phyloP scores from a whole-genome alignment of 139 green algal species.

The Penium margaritaceum region DNA sequence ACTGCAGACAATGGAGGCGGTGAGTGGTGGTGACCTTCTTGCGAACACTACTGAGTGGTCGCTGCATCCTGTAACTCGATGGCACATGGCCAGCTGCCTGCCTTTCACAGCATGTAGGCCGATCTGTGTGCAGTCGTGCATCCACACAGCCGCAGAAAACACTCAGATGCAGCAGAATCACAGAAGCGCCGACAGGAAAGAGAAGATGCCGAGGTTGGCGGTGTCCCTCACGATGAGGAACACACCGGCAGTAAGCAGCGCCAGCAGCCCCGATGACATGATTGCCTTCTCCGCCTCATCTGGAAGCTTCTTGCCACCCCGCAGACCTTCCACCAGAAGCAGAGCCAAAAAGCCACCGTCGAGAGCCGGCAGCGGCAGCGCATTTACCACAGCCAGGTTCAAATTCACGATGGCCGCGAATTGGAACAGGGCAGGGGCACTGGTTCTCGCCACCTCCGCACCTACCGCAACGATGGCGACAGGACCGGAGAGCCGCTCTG shows the following conservation, averaged over 20 bases:
- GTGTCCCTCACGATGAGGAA: conserved; percentile 77
- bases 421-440: conserved; percentile 66
- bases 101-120: too few relatives aligned
- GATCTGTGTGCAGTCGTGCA: too few relatives aligned
- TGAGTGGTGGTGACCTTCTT: too few relatives aligned
- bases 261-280: conserved; percentile 75
- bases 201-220: conserved; percentile 45
- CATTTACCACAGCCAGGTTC: conserved; percentile 94
- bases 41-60: too few relatives aligned
- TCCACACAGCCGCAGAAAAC: too few relatives aligned
- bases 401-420: conserved; percentile 96
- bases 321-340: conserved; percentile 69
- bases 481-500: conserved; percentile 68
- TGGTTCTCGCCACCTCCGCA: conserved; percentile 69
- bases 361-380: conserved; percentile 85
- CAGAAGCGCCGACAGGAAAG: too few relatives aligned
- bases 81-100: too few relatives aligned
- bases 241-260: conserved; percentile 73
- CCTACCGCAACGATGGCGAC: conserved; percentile 86
- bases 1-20: too few relatives aligned
- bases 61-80: too few relatives aligned
- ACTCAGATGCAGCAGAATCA: too few relatives aligned
- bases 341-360: conserved; percentile 90
- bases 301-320: conserved; percentile 79
- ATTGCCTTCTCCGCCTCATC: conserved; percentile 74